Percentiles rank a stretch among this genome's conserved stretches.
Conservation (phyloP, 176 grass and related monocot species). For the Poa pratensis region DNA sequence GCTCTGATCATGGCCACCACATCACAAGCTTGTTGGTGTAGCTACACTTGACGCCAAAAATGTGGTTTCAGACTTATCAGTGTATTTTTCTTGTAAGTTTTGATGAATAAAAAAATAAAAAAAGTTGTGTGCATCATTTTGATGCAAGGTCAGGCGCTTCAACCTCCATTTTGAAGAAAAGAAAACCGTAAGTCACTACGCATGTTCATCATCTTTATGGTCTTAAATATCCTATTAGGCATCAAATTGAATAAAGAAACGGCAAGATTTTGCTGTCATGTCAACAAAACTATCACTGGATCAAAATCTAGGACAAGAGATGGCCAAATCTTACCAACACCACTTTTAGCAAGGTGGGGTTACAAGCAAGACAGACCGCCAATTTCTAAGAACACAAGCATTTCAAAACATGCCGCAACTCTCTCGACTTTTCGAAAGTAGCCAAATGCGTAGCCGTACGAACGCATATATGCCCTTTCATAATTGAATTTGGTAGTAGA, state of each 20-base stretch:
- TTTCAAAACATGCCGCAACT: not conserved
- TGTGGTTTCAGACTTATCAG: too few relatives aligned
- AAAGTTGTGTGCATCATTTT: too few relatives aligned
- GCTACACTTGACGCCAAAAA: too few relatives aligned
- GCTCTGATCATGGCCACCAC: too few relatives aligned
- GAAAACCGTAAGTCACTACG: too few relatives aligned
- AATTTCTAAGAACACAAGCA: not conserved
- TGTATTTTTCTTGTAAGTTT: too few relatives aligned
- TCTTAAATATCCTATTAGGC: not conserved
- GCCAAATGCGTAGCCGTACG: not conserved
- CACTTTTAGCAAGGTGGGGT: constrained; percentile 27
- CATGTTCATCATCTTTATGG: not conserved
- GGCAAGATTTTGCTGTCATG: not conserved
- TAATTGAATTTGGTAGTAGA: too few relatives aligned
- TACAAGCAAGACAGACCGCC: not conserved
- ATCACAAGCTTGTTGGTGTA: too few relatives aligned
- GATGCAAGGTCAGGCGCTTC: too few relatives aligned
- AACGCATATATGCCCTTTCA: not conserved
- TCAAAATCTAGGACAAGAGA: not conserved
- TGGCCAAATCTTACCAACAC: not conserved
- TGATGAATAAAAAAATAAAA: too few relatives aligned
- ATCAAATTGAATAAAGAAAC: not conserved
- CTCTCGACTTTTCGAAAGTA: not conserved
- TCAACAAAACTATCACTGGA: not conserved
- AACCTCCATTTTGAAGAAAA: too few relatives aligned